Percentiles rank a stretch among this genome's conserved stretches.
Evolutionary conservation across 163 green algal species (phyloP).

Genomic region (Coccomyxa subellipsoidea): DNA sequence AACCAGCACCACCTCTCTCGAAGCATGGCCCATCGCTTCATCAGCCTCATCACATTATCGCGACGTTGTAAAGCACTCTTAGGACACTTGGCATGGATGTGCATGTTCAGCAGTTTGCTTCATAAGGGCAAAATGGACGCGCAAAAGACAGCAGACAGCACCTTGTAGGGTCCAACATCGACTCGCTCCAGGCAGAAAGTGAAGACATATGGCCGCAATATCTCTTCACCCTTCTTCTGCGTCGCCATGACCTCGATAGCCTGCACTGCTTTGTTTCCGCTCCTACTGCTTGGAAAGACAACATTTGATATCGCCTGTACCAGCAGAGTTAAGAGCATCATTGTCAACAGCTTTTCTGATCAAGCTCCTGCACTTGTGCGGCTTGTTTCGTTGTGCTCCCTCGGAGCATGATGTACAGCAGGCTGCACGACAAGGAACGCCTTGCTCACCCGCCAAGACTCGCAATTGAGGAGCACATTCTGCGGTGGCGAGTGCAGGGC

Average conservation of each 20-base stretch:
- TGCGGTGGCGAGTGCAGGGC: constrained; percentile 33
- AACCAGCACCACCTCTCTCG: not conserved
- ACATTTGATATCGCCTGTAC: constrained; percentile 35
- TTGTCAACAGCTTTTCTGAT: too few species aligned
- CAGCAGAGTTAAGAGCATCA: not conserved
- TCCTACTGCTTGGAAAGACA: constrained; percentile 40
- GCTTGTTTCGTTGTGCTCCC: too few species aligned
- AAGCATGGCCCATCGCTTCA: too few species aligned
- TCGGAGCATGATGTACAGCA: too few species aligned
- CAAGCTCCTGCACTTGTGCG: too few species aligned
- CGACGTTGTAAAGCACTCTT: too few species aligned
- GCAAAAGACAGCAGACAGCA: not conserved
- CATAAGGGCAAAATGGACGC: too few species aligned
- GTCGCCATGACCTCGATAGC: constrained; percentile 33
- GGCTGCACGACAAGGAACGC: not conserved
- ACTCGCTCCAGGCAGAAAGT: constrained; percentile 57
- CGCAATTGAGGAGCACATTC: constrained; percentile 36
- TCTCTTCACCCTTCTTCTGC: not conserved
- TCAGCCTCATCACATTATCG: too few species aligned
- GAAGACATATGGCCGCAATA: constrained; percentile 26
- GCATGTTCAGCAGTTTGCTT: too few species aligned
- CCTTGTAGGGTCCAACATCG: constrained; percentile 33
- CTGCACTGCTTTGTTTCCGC: constrained; percentile 39
- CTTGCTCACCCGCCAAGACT: constrained; percentile 31
- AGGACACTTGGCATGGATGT: too few species aligned